phyloP scores from a whole-genome alignment of 768 basidiomycete species.

The Asterophora parasitica region DNA sequence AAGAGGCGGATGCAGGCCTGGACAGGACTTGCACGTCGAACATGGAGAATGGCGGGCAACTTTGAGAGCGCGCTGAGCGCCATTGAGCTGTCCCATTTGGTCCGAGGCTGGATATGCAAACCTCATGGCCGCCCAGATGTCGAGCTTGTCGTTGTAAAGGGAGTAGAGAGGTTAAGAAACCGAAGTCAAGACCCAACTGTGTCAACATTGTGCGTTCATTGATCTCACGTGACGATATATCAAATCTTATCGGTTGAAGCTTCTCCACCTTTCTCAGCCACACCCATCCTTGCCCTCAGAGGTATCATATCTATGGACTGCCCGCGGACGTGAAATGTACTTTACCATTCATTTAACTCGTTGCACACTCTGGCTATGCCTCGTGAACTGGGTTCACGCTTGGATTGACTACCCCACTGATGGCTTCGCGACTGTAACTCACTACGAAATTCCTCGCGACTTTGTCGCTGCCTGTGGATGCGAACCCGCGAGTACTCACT shows the following conservation, averaged over 20 bases:
- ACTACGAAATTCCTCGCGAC: conserved; percentile 54
- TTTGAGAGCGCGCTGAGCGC: conserved; percentile 58
- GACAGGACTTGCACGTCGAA: conserved; percentile 57
- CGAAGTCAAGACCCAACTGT: too few relatives aligned
- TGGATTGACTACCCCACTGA: conserved; percentile 64
- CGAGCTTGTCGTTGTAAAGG: not conserved
- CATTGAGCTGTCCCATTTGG: conserved; percentile 40
- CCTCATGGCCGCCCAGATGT: conserved; percentile 40
- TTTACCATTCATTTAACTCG: conserved; percentile 11
- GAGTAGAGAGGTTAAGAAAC: too few relatives aligned
- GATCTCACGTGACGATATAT: conserved; percentile 8
- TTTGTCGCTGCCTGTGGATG: conserved; percentile 78
- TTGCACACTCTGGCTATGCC: conserved; percentile 2
- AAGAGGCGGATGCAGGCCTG: conserved; percentile 63
- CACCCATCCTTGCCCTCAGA: not conserved
- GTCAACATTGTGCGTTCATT: too few relatives aligned
- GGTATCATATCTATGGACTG: conserved; percentile 5
- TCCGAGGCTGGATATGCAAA: conserved; percentile 64
- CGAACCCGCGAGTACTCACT: conserved; percentile 57
- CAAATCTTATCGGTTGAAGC: not conserved
- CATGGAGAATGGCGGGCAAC: conserved; percentile 82
- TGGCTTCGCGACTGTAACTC: conserved; percentile 75
- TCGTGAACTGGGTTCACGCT: conserved; percentile 4
- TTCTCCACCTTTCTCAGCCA: not conserved
- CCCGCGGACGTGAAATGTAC: not conserved